A percentile compares a stretch with the other conserved stretches of the same genome.
Evolutionary conservation across 2,329 filamentous ascomycete species (phyloP).

Genomic region (Botrytis paeoniae): DNA sequence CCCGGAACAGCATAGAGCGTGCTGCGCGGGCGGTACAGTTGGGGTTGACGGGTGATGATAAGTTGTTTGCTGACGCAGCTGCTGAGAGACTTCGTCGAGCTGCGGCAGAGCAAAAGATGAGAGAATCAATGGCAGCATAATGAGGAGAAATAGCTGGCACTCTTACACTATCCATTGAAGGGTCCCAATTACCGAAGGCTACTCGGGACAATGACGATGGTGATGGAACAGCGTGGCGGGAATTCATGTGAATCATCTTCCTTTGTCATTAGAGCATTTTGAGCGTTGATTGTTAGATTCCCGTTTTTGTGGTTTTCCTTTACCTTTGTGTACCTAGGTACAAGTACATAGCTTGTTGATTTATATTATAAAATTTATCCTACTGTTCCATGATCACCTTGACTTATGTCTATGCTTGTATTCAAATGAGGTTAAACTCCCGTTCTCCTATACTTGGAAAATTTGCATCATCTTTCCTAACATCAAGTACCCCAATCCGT

Average conservation of each 20-base stretch:
- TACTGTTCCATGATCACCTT: not conserved
- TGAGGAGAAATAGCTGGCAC: not conserved
- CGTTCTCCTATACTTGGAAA: not conserved
- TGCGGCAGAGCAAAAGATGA: not conserved
- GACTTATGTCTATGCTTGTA: not conserved
- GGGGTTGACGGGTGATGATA: not conserved
- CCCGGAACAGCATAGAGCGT: not conserved
- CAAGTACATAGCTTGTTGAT: not conserved
- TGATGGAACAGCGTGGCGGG: too few relatives aligned
- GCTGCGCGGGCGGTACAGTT: not conserved
- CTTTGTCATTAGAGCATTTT: not conserved
- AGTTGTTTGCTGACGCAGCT: not conserved
- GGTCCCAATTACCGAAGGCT: not conserved
- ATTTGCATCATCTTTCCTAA: not conserved
- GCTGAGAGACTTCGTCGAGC: constrained; percentile 3
- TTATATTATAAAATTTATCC: not conserved
- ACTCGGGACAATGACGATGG: too few relatives aligned
- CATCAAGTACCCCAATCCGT: not conserved
- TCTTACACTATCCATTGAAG: not conserved
- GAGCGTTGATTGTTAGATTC: not conserved
- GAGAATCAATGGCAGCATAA: not conserved
- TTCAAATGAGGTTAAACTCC: not conserved
- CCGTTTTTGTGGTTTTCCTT: not conserved
- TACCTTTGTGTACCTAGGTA: not conserved
- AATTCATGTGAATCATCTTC: not conserved